A percentile compares a stretch with the other conserved stretches of the same genome.
phyloP scores from a whole-genome alignment of 805 yeast species.

The Pichia thaimueangensis region DNA sequence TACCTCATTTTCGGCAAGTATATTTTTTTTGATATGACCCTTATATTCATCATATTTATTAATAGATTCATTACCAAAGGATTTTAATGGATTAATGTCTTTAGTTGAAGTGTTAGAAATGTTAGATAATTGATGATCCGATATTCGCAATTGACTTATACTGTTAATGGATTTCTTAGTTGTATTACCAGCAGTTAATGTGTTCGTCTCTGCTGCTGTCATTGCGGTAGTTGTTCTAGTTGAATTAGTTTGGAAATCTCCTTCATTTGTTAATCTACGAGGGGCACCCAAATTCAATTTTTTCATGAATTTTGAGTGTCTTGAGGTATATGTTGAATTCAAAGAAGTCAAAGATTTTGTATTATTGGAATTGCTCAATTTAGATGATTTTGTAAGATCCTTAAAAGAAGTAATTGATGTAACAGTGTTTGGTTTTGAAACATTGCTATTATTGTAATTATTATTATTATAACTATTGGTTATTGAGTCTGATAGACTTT shows the following conservation, averaged over 20 bases:
- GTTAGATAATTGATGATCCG: background rate
- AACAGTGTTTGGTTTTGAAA: conserved; percentile 6
- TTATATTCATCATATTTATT: no score
- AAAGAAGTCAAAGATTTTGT: background rate
- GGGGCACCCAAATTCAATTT: conserved; percentile 46
- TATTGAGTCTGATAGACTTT: background rate
- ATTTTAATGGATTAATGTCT: no score
- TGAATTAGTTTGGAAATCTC: conserved; percentile 6
- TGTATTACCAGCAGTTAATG: no score
- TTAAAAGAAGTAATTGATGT: conserved; percentile 10
- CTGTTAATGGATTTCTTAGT: background rate
- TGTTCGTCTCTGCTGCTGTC: no score
- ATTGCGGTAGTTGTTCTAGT: no score
- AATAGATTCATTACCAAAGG: no score
- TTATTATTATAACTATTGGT: background rate
- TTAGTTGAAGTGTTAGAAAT: no score
- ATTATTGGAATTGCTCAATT: conserved; percentile 4
- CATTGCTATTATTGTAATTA: background rate
- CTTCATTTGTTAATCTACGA: conserved; percentile 33
- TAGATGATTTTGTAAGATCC: conserved; percentile 4
- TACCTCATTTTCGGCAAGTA: background rate
- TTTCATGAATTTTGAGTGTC: conserved; percentile 19
- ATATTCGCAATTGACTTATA: background rate
- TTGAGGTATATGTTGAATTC: background rate
- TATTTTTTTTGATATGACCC: background rate